A percentile compares a stretch with the other conserved stretches of the same genome.
These are phyloP conservation scores for Dendrocalamus sinicus DNA, from an alignment of 176 grass and related monocot species.

Conservation along the genomic window DNA sequence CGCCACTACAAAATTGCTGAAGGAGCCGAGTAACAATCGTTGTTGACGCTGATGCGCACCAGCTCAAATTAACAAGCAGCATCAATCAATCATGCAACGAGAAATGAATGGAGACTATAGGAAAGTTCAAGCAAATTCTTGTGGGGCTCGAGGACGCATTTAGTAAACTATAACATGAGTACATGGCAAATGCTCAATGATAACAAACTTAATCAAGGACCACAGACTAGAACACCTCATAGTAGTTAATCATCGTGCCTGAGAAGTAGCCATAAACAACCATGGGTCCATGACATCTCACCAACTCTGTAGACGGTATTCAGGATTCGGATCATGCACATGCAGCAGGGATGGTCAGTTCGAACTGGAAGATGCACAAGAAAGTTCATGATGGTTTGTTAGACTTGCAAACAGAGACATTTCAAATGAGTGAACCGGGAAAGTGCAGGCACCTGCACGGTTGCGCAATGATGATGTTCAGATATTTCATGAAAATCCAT, in stretches of 20 bases:
- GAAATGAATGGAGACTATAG: not conserved
- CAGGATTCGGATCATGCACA: slow-evolving; percentile 37
- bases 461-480: slow-evolving; percentile 6
- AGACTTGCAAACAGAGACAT: not conserved
- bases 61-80: not conserved
- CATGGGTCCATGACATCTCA: slow-evolving; percentile 21
- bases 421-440: not conserved
- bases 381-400: not conserved
- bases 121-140: not conserved
- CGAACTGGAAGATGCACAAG: not conserved
- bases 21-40: not conserved
- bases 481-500: not conserved
- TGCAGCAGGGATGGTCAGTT: not conserved
- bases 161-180: not conserved
- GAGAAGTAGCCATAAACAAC: slow-evolving; percentile 5
- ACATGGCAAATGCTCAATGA: slow-evolving; percentile 29
- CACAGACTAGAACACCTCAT: not conserved
- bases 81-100: not conserved
- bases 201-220: slow-evolving; percentile 35
- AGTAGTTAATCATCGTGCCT: slow-evolving; percentile 5
- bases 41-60: slow-evolving; percentile 12
- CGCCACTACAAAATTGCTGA: not conserved
- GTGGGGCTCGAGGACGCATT: slow-evolving; percentile 29
- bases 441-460: not conserved
- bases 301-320: slow-evolving; percentile 27